Base-by-base conservation (phyloP, 2,329 filamentous ascomycete species). In the Didymella pomorum region DNA sequence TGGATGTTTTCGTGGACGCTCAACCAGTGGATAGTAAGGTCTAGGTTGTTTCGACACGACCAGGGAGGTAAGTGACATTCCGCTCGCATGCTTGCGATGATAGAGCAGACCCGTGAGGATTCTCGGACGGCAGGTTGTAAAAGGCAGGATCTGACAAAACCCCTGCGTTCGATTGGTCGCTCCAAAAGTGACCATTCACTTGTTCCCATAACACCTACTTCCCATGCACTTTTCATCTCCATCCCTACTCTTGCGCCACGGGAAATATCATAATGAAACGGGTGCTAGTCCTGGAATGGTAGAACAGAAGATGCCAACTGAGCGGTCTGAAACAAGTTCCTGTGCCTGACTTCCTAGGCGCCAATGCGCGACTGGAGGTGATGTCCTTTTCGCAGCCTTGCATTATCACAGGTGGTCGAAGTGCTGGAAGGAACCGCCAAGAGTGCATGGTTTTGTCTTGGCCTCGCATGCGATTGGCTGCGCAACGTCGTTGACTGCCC, bases 401-500 rank as follows among this genome's bases (percentile, higher is more conserved):
- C 43, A 48, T 52, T 25, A 47, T 25, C 48, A 52, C 48, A 42
- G 31, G 26, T 21, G 43, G 43, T 37, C 26, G 23, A 51, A n/a
- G 21, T 46, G 26, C 33, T 57, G 28, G 43, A 57, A 33, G 46
- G 54, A 57, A 57, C 21, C 41, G 54, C 54, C 54, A 57, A 57
- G 54, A 42, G 20, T 26, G 18, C 39, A 52, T 45, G 41, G 50
- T 52, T 11, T 16, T 35, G 35, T 52, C 54, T 57, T 52, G 48
- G 55, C 55, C 39, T 48, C 35, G 23, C 23, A 25, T 52, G 31
- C 48, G 43, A 52, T 57, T 52, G 48, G 55, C 28, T 18, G 23
- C 2, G 35, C 3, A 25, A 12, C 25, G 11, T 52, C 37, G 43
- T 52, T 26, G 7, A 52, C 33, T 47, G n/a, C 37, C 43, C 21